phyloP scores from a whole-genome alignment of 768 basidiomycete genomes.

The Lactarius trivialis region DNA sequence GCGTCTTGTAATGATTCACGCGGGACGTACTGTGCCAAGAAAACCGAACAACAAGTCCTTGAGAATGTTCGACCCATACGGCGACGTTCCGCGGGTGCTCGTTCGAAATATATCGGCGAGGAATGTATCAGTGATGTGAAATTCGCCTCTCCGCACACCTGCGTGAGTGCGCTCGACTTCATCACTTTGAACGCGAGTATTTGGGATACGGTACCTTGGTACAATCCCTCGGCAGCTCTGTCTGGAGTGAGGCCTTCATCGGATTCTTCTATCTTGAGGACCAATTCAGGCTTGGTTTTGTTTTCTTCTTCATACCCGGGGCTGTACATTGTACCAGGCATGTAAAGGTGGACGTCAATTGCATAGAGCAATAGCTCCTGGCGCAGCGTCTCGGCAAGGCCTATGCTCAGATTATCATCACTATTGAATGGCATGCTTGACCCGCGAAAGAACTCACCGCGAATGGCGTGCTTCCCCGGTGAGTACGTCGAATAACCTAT shows the following conservation, averaged over 20 bases:
- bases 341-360: slow-evolving; percentile 73
- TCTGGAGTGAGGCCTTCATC: slow-evolving; percentile 63
- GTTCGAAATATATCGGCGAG: slow-evolving; percentile 62
- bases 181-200: background rate
- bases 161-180: background rate
- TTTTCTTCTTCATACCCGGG: slow-evolving; percentile 76
- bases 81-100: slow-evolving; percentile 58
- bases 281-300: slow-evolving; percentile 67
- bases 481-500: slow-evolving; percentile 76
- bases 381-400: slow-evolving; percentile 76
- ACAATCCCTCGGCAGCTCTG: slow-evolving; percentile 50
- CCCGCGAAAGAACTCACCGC: slow-evolving; percentile 45
- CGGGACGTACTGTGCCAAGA: slow-evolving; percentile 37
- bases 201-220: slow-evolving; percentile 42
- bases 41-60: slow-evolving; percentile 43
- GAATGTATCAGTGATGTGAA: slow-evolving; percentile 70
- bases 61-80: slow-evolving; percentile 42
- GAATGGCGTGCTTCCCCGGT: slow-evolving; percentile 78
- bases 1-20: background rate
- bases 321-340: slow-evolving; percentile 74
- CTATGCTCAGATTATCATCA: slow-evolving; percentile 32
- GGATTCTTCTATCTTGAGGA: slow-evolving; percentile 65
- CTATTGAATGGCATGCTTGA: background rate
- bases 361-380: slow-evolving; percentile 74
- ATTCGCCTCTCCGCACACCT: slow-evolving; percentile 65